Base-by-base conservation (phyloP, 768 basidiomycete species). In the Royoungia palumana region DNA sequence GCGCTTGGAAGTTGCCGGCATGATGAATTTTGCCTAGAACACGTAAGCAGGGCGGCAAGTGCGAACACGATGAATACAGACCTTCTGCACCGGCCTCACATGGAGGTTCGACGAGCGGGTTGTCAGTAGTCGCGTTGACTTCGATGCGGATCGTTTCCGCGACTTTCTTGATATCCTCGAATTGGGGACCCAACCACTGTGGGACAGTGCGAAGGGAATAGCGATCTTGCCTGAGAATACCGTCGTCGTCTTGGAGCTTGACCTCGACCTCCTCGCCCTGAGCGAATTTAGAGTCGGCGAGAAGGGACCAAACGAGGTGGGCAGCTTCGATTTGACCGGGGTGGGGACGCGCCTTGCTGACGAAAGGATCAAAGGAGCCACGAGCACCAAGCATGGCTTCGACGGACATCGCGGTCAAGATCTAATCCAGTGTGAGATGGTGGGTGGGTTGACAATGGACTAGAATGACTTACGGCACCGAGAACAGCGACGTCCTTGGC, bases 1-100 rank as follows among this genome's bases (percentile, higher is more conserved):
- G 86, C 0, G 89, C 88, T 63, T 93, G 90, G 80, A 94, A 94
- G 64, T 93, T 93, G 14, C 91, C 91, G 25, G 89, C 91, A 47
- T 91, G 78, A 64, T 91, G 87, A 17, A 91, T 73, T 44, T 70
- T 71, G 2, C 81, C 81, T 63, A 5, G 19, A 7, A 19, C 5
- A 11, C 9, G 17, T 62, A 30, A 54, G 47, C 32, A 2, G 13
- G 6, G 1, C 4, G 5, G n/a, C 28, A 11, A 2, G 9, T 20
- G 0, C 7, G 30, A 13, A 36, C 6, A 5, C 1, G n/a, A n/a
- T 2, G 9, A 11, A 14, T 11, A 47, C 57, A 12, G 12, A 64
- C 62, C 66, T 41, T 66, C 35, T 2, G 19, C 50, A 19, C 56
- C 52, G 35, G 75, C 75, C 55, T 89, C 85, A 36, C 85, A 71